Evolutionary conservation across 225 moss, liverwort and hornwort species (phyloP), one percentile per base, ranked within the genome.

Genomic region (Takakia lepidozioides): DNA sequence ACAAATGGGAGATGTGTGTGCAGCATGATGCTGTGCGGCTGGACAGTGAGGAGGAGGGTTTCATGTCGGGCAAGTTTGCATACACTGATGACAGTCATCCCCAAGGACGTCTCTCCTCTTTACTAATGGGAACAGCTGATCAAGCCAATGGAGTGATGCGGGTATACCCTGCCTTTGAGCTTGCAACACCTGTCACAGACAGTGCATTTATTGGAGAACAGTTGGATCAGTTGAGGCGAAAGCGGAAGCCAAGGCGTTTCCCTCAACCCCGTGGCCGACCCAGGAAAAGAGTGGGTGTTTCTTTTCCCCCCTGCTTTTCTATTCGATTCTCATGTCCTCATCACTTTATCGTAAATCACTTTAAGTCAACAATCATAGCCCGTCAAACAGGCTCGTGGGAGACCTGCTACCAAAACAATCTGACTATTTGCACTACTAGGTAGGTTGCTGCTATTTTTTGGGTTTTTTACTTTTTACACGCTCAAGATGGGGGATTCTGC

Each of bases 241-340:
- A 82, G 56, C 72, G 83, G 66, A 83, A 84, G 72, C n/a, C n/a
- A n/a, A n/a, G n/a, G n/a, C 72, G 91, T 40, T 72, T 87, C 35
- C 85, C 91, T 38, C 83, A 51, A 43, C 58, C 87, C 49, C 78
- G 87, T 51, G 69, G 71, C 29, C 80, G 78, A 62, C 63, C 81
- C 35, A 76, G 80, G 38, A 87, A 77, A 69, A 82, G 84, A 80
- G 98, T 98, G 61, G 49, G 44, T 30, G 9, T 50, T 27, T 3
- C n/a, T 25, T 52, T 29, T n/a, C 21, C 25, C 22, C 20, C 18
- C 1, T 51, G 24, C 39, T 39, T 14, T 10, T 20, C n/a, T 14
- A 17, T 16, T 17, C 41, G 19, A 17, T 19, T 3, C n/a, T 41
- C n/a, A n/a, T n/a, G n/a, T n/a, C n/a, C n/a, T n/a, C n/a, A n/a